Conservation (phyloP, 176 grass and related monocot genomes). For the Microstegium vimineum region DNA sequence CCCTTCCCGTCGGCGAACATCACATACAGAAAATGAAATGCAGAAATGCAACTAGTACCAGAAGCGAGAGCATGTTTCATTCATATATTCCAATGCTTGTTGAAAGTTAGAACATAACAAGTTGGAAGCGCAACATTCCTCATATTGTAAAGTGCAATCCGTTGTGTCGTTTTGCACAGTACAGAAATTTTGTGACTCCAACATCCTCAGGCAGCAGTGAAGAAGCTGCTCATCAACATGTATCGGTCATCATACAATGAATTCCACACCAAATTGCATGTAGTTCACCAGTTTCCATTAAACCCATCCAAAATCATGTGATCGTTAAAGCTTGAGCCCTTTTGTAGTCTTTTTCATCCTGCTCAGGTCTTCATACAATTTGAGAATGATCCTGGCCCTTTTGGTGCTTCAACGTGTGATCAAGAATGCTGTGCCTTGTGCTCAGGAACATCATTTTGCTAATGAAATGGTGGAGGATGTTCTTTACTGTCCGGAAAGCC, state of each 20-base stretch:
- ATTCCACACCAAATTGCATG: not conserved
- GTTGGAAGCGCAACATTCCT: no score
- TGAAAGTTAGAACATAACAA: not conserved
- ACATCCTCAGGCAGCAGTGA: not conserved
- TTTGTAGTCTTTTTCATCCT: slow-evolving; percentile 23
- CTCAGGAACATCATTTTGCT: slow-evolving; percentile 23
- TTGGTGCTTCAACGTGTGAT: slow-evolving; percentile 9
- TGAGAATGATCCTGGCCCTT: not conserved
- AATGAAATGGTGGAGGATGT: slow-evolving; percentile 9
- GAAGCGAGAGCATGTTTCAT: not conserved
- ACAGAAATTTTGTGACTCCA: not conserved
- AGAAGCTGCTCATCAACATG: not conserved
- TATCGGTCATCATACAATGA: not conserved
- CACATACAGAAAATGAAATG: no score
- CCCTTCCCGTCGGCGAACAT: no score
- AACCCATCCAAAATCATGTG: not conserved
- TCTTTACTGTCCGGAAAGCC: slow-evolving; percentile 37
- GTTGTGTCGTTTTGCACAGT: not conserved
- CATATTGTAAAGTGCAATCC: not conserved
- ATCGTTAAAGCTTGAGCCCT: not conserved
- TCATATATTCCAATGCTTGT: not conserved
- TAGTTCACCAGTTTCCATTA: not conserved
- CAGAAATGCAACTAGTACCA: no score
- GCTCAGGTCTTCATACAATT: slow-evolving; percentile 15
- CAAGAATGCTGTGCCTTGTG: not conserved